A percentile compares a stretch with the other conserved stretches of the same genome.
Evolutionary conservation across 176 grass and related monocot genomes (phyloP).

Genomic region (Typha latifolia): DNA sequence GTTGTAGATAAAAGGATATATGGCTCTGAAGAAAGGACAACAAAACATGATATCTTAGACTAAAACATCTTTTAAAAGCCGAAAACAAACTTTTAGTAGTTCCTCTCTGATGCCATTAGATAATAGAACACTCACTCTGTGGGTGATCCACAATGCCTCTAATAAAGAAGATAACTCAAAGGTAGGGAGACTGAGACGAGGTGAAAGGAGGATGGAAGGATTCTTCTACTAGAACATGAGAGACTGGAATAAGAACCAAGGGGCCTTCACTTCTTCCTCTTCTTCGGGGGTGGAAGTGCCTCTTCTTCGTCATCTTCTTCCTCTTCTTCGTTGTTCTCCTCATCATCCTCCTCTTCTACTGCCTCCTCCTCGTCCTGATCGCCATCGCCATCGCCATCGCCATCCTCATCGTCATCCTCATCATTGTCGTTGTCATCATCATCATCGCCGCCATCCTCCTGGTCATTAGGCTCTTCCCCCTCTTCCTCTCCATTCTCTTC

Average conservation of each 20-base stretch:
- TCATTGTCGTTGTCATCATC: neutral
- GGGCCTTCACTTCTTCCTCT: conserved; percentile 62
- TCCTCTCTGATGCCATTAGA: too few relatives aligned
- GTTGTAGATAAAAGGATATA: too few relatives aligned
- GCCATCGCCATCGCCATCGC: conserved; percentile 5
- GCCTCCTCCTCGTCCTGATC: conserved; percentile 12
- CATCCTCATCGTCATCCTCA: conserved; percentile 2
- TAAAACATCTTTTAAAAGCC: too few relatives aligned
- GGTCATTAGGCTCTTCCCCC: conserved; percentile 43
- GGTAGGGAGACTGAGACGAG: neutral
- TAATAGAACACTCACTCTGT: neutral
- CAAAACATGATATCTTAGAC: too few relatives aligned
- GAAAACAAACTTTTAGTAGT: too few relatives aligned
- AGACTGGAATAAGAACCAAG: neutral
- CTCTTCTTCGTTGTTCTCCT: conserved; percentile 4
- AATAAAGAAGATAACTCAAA: neutral
- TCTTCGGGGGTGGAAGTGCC: conserved; percentile 60
- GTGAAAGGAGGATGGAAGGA: neutral
- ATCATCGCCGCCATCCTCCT: conserved; percentile 13
- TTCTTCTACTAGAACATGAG: neutral
- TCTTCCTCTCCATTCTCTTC: conserved; percentile 58
- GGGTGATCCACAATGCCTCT: neutral
- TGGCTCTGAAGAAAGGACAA: too few relatives aligned
- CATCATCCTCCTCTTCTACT: conserved; percentile 9
- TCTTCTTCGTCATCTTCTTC: conserved; percentile 44